Conservation (phyloP, 306 rosid genomes). For the Lathyrus sativus region DNA sequence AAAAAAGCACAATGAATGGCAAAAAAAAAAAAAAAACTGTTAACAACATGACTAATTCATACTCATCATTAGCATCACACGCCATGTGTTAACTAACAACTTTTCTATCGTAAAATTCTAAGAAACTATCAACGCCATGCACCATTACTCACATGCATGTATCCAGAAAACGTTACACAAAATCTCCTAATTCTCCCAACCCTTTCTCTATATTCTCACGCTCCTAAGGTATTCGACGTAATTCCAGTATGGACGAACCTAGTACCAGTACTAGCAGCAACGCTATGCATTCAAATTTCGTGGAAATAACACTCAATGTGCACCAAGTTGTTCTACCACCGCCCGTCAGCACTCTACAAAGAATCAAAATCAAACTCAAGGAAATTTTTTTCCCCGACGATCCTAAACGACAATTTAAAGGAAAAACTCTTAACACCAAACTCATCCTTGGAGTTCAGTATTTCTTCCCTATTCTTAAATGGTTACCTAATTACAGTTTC, state of each 20-base stretch:
- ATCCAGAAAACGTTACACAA: slow-evolving; percentile 10
- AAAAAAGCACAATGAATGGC: slow-evolving; percentile 22
- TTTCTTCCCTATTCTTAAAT: slow-evolving; percentile 70
- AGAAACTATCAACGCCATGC: slow-evolving; percentile 15
- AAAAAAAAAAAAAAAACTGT: not conserved
- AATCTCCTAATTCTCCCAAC: not conserved
- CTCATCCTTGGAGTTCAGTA: slow-evolving; percentile 68
- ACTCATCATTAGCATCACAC: not conserved
- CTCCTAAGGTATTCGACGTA: not conserved
- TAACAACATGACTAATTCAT: not conserved
- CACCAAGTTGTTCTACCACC: slow-evolving; percentile 80
- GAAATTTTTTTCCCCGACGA: slow-evolving; percentile 91
- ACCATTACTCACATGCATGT: slow-evolving; percentile 12
- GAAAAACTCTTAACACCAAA: slow-evolving; percentile 51
- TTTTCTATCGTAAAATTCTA: slow-evolving; percentile 13
- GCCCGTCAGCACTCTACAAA: slow-evolving; percentile 45
- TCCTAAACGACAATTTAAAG: slow-evolving; percentile 85
- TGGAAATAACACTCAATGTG: slow-evolving; percentile 46
- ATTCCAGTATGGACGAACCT: not conserved
- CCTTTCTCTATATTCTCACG: too few relatives aligned
- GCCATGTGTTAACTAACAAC: not conserved
- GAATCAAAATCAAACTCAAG: slow-evolving; percentile 52
- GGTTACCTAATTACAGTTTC: slow-evolving; percentile 68
- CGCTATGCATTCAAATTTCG: slow-evolving; percentile 18
- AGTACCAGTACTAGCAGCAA: not conserved